Evolutionary conservation across 23 red algal genomes (phyloP).

Genomic region (Gracilaria domingensis): DNA sequence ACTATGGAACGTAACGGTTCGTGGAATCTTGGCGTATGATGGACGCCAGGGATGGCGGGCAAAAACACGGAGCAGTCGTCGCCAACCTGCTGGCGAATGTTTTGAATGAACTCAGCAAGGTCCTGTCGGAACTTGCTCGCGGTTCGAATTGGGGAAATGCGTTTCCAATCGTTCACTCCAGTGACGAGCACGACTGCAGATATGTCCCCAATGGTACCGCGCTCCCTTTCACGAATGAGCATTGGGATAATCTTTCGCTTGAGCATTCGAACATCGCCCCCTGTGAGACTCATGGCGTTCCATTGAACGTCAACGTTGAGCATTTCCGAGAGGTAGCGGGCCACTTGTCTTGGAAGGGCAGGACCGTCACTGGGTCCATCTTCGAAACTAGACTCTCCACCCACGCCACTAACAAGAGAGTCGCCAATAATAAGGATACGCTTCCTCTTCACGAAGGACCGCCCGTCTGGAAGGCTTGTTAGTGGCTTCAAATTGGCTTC

Average conservation of each 20-base stretch:
- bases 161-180: slow-evolving; percentile 92
- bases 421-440: slow-evolving; percentile 85
- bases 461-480: neutral
- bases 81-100: slow-evolving; percentile 67
- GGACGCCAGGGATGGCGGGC: slow-evolving; percentile 81
- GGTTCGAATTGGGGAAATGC: slow-evolving; percentile 75
- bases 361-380: slow-evolving; percentile 76
- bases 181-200: slow-evolving; percentile 86
- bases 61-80: slow-evolving; percentile 73
- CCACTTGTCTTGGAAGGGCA: slow-evolving; percentile 74
- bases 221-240: slow-evolving; percentile 55
- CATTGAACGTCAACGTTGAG: slow-evolving; percentile 77
- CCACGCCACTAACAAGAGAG: slow-evolving; percentile 86
- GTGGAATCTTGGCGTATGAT: slow-evolving; percentile 83
- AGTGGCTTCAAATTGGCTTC: neutral
- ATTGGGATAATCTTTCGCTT: slow-evolving; percentile 77
- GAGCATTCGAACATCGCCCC: slow-evolving; percentile 82
- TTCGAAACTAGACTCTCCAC: slow-evolving; percentile 77
- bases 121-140: slow-evolving; percentile 71
- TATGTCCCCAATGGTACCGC: slow-evolving; percentile 66
- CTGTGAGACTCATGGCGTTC: slow-evolving; percentile 87
- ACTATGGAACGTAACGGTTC: slow-evolving; percentile 75
- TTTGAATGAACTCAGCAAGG: slow-evolving; percentile 65
- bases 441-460: neutral
- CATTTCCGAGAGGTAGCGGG: slow-evolving; percentile 66